A percentile compares a stretch with the other conserved stretches of the same genome.
These are phyloP conservation scores for Grosmannia huntii DNA, from an alignment of 2,329 filamentous ascomycete species.

Conservation along the genomic window DNA sequence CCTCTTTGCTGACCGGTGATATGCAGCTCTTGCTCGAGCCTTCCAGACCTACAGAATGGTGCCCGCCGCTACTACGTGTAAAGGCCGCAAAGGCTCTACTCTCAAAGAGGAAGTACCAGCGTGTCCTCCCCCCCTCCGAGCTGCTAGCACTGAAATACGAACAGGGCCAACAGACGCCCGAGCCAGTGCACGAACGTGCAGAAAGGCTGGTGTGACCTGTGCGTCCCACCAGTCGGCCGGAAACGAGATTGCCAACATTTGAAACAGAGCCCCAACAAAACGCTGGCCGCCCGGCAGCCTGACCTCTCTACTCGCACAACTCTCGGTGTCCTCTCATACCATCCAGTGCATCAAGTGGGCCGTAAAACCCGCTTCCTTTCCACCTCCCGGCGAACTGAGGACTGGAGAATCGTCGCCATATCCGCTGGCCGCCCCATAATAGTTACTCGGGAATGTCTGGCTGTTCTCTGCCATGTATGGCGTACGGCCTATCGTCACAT, in stretches of 20 bases:
- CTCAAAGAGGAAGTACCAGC: background rate
- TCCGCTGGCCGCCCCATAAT: background rate
- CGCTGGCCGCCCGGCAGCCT: background rate
- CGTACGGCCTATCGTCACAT: background rate
- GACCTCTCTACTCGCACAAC: background rate
- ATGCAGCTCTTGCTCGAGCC: background rate
- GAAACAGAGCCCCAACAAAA: background rate
- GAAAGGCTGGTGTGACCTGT: background rate
- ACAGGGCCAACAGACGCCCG: background rate
- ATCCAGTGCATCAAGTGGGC: background rate
- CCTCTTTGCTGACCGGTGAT: background rate
- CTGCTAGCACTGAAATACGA: background rate
- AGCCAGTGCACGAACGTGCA: background rate
- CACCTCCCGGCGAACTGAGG: background rate
- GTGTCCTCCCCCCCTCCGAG: background rate
- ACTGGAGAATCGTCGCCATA: background rate
- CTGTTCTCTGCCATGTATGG: background rate
- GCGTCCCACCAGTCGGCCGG: background rate
- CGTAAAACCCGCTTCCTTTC: background rate
- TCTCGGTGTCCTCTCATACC: background rate
- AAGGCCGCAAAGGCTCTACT: background rate
- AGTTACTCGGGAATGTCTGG: background rate
- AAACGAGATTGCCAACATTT: conserved; percentile 1
- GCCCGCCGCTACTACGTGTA: background rate
- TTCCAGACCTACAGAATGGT: background rate